Evolutionary conservation across 495 filamentous ascomycete genomes (phyloP).

Genomic region (Penicillium canariense): DNA sequence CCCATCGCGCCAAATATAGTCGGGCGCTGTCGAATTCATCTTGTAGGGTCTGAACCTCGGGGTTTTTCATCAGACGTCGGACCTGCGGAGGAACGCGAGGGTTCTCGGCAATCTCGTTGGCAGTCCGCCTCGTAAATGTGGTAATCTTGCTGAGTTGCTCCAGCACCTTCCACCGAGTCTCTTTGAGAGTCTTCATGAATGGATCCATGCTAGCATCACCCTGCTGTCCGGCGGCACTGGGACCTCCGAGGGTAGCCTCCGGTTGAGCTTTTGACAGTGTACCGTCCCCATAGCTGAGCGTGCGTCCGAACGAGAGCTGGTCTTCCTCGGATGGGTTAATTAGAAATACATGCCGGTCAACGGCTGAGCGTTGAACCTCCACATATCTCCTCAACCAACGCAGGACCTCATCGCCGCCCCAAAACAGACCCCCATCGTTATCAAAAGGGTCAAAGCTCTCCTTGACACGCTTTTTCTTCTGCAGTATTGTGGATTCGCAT

Average conservation of each 20-base stretch:
- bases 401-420: constrained; percentile 95
- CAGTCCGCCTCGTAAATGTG: constrained; percentile 87
- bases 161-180: constrained; percentile 91
- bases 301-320: constrained; percentile 69
- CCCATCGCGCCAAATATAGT: constrained; percentile 92
- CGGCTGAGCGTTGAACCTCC: constrained; percentile 72
- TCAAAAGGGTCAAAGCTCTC: constrained; percentile 90
- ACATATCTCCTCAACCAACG: constrained; percentile 87
- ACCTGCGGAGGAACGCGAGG: constrained; percentile 85
- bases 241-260: constrained; percentile 28
- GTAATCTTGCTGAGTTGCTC: constrained; percentile 96
- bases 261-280: constrained; percentile 31
- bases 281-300: constrained; percentile 37
- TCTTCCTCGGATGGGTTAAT: constrained; percentile 86
- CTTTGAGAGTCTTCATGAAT: constrained; percentile 89
- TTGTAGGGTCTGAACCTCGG: constrained; percentile 90
- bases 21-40: constrained; percentile 97
- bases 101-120: constrained; percentile 87
- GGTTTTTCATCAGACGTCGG: constrained; percentile 78
- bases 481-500: constrained; percentile 91
- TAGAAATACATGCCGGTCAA: constrained; percentile 85
- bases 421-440: constrained; percentile 82
- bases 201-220: constrained; percentile 87
- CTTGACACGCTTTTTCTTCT: constrained; percentile 78
- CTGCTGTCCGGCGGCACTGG: constrained; percentile 32